Percentiles rank a stretch among this genome's conserved stretches.
phyloP scores from a whole-genome alignment of 306 rosid species.

The Benincasa hispida region DNA sequence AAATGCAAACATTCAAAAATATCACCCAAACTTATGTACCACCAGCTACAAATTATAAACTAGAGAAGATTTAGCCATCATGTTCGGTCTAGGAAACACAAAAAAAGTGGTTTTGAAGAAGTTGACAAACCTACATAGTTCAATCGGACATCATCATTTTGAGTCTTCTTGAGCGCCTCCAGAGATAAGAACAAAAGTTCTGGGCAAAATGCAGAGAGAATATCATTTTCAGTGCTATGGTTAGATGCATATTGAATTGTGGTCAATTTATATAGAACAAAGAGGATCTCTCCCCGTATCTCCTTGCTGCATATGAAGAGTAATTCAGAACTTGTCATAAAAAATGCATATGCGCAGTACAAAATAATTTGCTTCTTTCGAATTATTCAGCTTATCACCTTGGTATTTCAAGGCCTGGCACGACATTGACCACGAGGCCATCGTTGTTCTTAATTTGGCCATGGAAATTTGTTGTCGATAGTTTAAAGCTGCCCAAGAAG shows the following conservation, averaged over 20 bases:
- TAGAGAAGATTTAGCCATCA: background rate
- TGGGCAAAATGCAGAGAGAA: too few species aligned
- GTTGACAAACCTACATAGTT: constrained; percentile 65
- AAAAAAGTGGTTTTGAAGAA: background rate
- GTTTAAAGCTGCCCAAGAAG: constrained; percentile 95
- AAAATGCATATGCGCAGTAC: background rate
- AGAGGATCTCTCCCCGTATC: too few species aligned
- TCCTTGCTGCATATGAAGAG: constrained; percentile 50
- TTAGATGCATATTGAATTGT: constrained; percentile 32
- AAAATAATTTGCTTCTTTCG: too few species aligned
- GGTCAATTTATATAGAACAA: constrained; percentile 60
- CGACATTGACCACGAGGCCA: constrained; percentile 53
- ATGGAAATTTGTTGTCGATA: constrained; percentile 35
- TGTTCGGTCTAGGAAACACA: background rate
- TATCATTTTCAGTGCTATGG: constrained; percentile 40
- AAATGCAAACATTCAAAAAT: background rate
- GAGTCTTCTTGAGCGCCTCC: constrained; percentile 74
- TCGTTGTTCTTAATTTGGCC: too few species aligned
- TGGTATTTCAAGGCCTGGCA: constrained; percentile 74
- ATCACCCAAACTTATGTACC: background rate
- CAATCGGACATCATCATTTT: constrained; percentile 69
- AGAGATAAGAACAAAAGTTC: too few species aligned
- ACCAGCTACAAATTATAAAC: background rate
- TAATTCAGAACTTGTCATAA: background rate
- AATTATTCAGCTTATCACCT: constrained; percentile 32